These are phyloP conservation scores for Colletotrichum cuscutae DNA, from an alignment of 2,329 filamentous ascomycete genomes.

Conservation along the genomic window DNA sequence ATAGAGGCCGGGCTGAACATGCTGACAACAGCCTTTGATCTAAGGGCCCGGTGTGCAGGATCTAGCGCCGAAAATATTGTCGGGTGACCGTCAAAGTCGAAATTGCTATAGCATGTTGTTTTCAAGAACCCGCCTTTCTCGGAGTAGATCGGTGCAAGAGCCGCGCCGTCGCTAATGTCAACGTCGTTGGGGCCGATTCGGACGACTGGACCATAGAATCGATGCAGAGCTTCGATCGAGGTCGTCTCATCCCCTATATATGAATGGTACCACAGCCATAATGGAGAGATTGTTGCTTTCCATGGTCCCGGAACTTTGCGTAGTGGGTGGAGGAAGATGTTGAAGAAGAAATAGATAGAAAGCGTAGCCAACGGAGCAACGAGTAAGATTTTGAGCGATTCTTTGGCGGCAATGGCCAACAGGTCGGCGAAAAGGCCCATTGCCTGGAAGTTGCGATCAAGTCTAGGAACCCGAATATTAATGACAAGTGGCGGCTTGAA, in stretches of 20 bases:
- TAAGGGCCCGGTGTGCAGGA: background rate
- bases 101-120: background rate
- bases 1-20: slow-evolving; percentile 3
- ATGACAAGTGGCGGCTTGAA: too few species aligned
- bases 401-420: background rate
- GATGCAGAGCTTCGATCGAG: background rate
- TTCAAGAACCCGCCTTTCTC: background rate
- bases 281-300: background rate
- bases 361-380: background rate
- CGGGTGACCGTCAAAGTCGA: slow-evolving; percentile 2
- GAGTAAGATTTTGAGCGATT: background rate
- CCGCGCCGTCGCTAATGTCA: background rate
- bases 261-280: slow-evolving; percentile 8
- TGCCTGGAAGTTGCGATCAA: too few species aligned
- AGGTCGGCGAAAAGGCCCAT: background rate
- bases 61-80: background rate
- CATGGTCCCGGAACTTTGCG: background rate
- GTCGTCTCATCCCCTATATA: background rate
- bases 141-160: background rate
- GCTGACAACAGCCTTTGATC: background rate
- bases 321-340: background rate
- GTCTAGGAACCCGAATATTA: background rate
- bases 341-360: background rate
- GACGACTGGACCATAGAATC: background rate
- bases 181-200: background rate